Conservation (phyloP, 331 rosid species). For the Spiraea crenata region DNA sequence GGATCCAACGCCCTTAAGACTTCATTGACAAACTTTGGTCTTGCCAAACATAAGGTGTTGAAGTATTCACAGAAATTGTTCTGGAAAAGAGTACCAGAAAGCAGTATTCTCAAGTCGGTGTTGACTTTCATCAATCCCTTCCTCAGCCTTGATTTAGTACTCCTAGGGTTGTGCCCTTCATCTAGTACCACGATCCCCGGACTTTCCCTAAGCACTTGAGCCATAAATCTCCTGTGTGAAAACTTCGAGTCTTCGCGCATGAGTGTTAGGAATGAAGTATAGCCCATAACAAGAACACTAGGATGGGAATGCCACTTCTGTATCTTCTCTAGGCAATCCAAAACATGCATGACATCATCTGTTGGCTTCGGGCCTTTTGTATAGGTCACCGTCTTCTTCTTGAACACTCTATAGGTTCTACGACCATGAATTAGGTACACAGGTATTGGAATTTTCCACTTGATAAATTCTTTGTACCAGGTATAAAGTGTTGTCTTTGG, state of each 20-base stretch:
- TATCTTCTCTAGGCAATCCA: conserved; percentile 75
- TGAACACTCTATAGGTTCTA: conserved; percentile 46
- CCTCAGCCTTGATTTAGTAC: conserved; percentile 87
- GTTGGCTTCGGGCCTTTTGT: conserved; percentile 61
- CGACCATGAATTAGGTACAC: conserved; percentile 81
- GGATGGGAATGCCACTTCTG: conserved; percentile 88
- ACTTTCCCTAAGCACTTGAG: conserved; percentile 82
- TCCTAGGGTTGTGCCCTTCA: conserved; percentile 97
- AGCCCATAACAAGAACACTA: conserved; percentile 93
- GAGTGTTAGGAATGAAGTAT: conserved; percentile 73
- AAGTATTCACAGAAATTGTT: conserved; percentile 93
- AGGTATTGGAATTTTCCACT: conserved; percentile 79
- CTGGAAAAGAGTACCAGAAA: conserved; percentile 93
- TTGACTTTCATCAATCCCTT: conserved; percentile 86
- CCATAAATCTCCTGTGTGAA: conserved; percentile 77
- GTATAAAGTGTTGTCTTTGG: conserved; percentile 86
- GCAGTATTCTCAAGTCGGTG: conserved; percentile 76
- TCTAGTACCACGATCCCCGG: conserved; percentile 81
- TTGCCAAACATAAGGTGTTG: conserved; percentile 89
- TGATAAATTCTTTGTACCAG: conserved; percentile 82
- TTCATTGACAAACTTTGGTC: conserved; percentile 73
- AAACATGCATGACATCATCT: conserved; percentile 66
- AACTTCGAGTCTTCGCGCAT: conserved; percentile 84
- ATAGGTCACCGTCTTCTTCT: conserved; percentile 36
- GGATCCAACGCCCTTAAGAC: conserved; percentile 74